These are phyloP conservation scores for Sporothrix dimorphospora DNA, from an alignment of 2,329 filamentous ascomycete genomes.

Conservation along the genomic window DNA sequence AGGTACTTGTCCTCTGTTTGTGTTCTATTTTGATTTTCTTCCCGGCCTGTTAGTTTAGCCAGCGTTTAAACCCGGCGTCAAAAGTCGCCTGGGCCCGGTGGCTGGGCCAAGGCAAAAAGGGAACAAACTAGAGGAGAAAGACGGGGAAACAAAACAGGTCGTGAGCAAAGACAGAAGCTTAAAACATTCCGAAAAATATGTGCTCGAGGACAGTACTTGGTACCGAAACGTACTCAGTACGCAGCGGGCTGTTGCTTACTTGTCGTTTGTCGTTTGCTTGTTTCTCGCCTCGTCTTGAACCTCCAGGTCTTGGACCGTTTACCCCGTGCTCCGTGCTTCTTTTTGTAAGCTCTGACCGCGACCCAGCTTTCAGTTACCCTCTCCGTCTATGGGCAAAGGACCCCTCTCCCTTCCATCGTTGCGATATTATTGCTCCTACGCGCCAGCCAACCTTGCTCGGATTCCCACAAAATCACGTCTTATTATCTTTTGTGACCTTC, in stretches of 20 bases:
- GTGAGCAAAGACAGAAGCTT: neutral
- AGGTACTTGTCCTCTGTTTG: neutral
- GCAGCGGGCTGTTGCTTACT: neutral
- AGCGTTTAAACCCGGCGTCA: conserved; percentile 23
- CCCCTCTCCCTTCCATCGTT: neutral
- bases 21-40: conserved; percentile 3
- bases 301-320: neutral
- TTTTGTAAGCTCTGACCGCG: conserved; percentile 1
- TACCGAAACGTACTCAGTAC: neutral
- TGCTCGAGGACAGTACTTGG: neutral
- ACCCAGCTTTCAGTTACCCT: neutral
- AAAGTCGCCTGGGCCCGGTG: conserved; percentile 23
- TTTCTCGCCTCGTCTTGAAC: neutral
- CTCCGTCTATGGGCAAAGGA: neutral
- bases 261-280: neutral
- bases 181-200: neutral
- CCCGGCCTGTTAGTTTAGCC: conserved; percentile 20
- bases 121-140: neutral
- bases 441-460: neutral
- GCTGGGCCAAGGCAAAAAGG: conserved; percentile 22
- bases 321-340: neutral
- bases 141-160: neutral
- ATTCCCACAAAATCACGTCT: conserved; percentile 17
- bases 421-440: conserved; percentile 9
- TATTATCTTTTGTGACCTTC: neutral